These are phyloP conservation scores for Coemansia sp. DNA, from an alignment of 192 early-diverging fungal species.

Conservation along the genomic window DNA sequence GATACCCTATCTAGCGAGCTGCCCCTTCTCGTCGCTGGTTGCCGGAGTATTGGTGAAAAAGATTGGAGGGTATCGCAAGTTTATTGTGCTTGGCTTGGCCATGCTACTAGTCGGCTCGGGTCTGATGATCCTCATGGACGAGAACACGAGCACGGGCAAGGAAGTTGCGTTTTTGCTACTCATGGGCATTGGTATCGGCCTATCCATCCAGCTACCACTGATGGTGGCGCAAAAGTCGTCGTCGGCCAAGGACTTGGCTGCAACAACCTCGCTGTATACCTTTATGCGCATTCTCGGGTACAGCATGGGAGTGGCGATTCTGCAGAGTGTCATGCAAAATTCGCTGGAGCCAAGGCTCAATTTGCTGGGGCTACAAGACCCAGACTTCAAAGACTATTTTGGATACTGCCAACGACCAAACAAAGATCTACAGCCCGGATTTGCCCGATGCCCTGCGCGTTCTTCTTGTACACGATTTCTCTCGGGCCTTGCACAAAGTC, in stretches of 20 bases:
- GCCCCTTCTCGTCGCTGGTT: slow-evolving; percentile 45
- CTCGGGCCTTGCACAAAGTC: slow-evolving; percentile 52
- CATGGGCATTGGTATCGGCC: slow-evolving; percentile 72
- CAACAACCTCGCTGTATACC: slow-evolving; percentile 59
- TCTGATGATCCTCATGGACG: slow-evolving; percentile 59
- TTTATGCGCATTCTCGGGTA: slow-evolving; percentile 68
- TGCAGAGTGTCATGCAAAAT: slow-evolving; percentile 62
- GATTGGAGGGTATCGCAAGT: slow-evolving; percentile 60
- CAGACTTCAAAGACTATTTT: slow-evolving; percentile 16
- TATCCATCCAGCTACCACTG: slow-evolving; percentile 66
- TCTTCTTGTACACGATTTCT: slow-evolving; percentile 50
- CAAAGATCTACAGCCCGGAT: slow-evolving; percentile 19
- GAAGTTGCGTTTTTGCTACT: slow-evolving; percentile 67
- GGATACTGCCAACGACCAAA: slow-evolving; percentile 18
- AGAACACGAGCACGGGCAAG: slow-evolving; percentile 50
- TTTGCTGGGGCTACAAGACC: slow-evolving; percentile 21
- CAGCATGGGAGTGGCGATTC: slow-evolving; percentile 57
- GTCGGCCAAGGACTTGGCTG: slow-evolving; percentile 57
- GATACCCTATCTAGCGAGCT: slow-evolving; percentile 22
- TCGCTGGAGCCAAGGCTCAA: slow-evolving; percentile 37
- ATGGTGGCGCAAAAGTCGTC: slow-evolving; percentile 71
- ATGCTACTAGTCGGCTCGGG: slow-evolving; percentile 61
- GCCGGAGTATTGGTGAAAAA: slow-evolving; percentile 61
- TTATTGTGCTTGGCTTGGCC: slow-evolving; percentile 63
- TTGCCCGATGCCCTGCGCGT: slow-evolving; percentile 39